Evolutionary conservation across 306 rosid genomes (phyloP), one percentile per base, ranked within the genome.

Genomic region (Lithocarpus polystachyus): DNA sequence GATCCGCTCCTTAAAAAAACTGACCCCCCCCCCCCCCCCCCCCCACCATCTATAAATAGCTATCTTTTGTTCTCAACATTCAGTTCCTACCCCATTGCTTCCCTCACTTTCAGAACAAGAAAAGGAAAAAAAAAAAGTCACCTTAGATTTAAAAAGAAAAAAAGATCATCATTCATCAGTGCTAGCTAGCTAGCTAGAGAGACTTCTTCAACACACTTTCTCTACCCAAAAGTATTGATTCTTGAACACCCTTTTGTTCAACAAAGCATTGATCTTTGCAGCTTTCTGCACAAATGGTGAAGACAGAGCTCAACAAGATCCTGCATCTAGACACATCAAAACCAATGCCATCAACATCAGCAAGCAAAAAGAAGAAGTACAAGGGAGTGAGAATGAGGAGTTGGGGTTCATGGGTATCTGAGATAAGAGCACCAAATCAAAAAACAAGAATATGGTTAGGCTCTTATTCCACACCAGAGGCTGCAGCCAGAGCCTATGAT

Each of bases 381-480:
- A 96, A 90, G 83, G 99, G 99, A 79, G 99, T 96, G 23, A 91
- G 99, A 86, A 96, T 93, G 98, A 93, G 99, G 68, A 93, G 92
- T 52, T 96, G 99, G 99, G 99, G 99, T 0, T 96, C 99, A 20
- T 96, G 93, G 94, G 99, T 96, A 0, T 93, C 99, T 11, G 99
- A 96, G 91, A 90, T 96, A 40, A 89, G 99, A 73, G 97, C 99
- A 68, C 99, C 99, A 43, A 93, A 91, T 77, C 98, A 96, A 67
- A 96, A 96, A 77, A 91, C 98, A 76, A 93, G 99, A 84, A 96
- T 96, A 18, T 96, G 99, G 99, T 60, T 96, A 17, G 99, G 99
- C 4, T 96, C 99, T 45, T 93, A 96, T 73, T 93, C 99, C 7
- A 96, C 97, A 0, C 79, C 99, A 15, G 99, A 96, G 68, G 99